Percentiles rank a stretch among this genome's conserved stretches.
Conservation (phyloP, 2,329 filamentous ascomycete genomes). For the Aureobasidium musti region DNA sequence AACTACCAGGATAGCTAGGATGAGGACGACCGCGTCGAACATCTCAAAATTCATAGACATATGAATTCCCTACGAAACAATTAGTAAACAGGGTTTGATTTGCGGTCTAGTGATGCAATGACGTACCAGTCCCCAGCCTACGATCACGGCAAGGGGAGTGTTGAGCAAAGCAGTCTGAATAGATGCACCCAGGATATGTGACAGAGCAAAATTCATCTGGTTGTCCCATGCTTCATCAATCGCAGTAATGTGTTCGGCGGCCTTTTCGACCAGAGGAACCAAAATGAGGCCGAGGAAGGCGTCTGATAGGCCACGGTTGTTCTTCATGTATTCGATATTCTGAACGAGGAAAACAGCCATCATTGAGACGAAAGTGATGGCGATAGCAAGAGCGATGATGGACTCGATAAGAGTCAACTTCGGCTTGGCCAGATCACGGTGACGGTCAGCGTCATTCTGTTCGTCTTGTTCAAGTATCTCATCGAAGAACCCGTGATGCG, state of each 20-base stretch:
- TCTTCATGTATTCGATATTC: constrained; percentile 66
- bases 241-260: constrained; percentile 79
- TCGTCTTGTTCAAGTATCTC: constrained; percentile 73
- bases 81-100: constrained; percentile 72
- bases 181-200: constrained; percentile 81
- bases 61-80: constrained; percentile 62
- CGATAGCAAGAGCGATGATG: constrained; percentile 63
- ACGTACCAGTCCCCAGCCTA: constrained; percentile 75
- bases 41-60: constrained; percentile 85
- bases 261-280: constrained; percentile 80
- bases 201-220: constrained; percentile 74
- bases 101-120: constrained; percentile 64
- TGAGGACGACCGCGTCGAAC: constrained; percentile 79
- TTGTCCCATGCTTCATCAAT: constrained; percentile 83
- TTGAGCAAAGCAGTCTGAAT: constrained; percentile 90
- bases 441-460: constrained; percentile 63
- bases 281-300: constrained; percentile 71
- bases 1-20: constrained; percentile 82
- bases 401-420: constrained; percentile 77
- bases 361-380: constrained; percentile 69
- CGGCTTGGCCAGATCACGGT: constrained; percentile 60
- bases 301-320: constrained; percentile 53
- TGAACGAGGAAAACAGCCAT: constrained; percentile 76
- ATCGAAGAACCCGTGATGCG: constrained; percentile 77
- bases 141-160: constrained; percentile 76